phyloP scores from a whole-genome alignment of 2,329 filamentous ascomycete genomes.

The Penicillium oxalicum region DNA sequence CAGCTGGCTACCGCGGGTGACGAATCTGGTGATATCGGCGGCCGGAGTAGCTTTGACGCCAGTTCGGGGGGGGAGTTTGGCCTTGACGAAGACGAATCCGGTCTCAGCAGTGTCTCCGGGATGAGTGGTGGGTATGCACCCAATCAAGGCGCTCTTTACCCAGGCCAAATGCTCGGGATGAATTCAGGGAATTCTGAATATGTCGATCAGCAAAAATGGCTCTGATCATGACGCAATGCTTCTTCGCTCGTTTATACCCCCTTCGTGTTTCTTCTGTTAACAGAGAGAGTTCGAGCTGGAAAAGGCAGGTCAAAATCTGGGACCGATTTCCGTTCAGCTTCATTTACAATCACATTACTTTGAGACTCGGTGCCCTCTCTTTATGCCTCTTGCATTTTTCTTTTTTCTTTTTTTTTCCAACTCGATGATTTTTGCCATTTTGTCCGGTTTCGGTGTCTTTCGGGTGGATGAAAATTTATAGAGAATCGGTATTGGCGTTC shows the following conservation, averaged over 20 bases:
- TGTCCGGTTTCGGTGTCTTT: background rate
- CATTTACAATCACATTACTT: no score
- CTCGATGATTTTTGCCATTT: background rate
- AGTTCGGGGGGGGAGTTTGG: conserved; percentile 41
- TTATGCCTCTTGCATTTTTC: background rate
- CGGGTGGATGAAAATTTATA: conserved; percentile 8
- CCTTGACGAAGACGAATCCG: conserved; percentile 40
- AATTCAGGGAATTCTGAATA: conserved; percentile 26
- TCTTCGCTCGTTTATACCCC: conserved; percentile 4
- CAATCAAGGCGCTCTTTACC: conserved; percentile 29
- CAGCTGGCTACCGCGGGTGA: conserved; percentile 58
- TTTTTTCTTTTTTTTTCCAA: background rate
- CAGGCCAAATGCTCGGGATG: conserved; percentile 26
- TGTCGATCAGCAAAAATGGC: conserved; percentile 26
- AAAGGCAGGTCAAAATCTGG: no score
- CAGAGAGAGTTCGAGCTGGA: no score
- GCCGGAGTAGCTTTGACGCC: conserved; percentile 48
- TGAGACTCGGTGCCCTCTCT: background rate
- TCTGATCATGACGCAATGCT: conserved; percentile 10
- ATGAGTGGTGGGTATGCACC: conserved; percentile 32
- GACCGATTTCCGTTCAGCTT: no score
- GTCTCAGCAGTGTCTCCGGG: conserved; percentile 30
- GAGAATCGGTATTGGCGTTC: conserved; percentile 23
- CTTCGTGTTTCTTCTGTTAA: background rate
- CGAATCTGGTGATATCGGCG: conserved; percentile 57